Base-by-base conservation (phyloP, 2,329 filamentous ascomycete genomes). In the Tolypocladium ovalisporum region DNA sequence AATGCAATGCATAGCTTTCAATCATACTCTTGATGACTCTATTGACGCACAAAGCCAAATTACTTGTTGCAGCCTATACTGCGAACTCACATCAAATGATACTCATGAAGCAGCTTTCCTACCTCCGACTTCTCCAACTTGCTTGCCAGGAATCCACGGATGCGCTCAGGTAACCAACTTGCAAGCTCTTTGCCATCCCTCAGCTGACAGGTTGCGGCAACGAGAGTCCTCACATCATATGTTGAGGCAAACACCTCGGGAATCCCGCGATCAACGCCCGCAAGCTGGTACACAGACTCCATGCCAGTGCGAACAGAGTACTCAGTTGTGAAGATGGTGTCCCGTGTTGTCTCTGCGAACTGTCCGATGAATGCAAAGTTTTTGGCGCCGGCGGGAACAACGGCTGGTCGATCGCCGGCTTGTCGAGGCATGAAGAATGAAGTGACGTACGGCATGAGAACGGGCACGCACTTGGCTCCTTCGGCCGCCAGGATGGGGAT, bases 251-350 rank as follows among this genome's bases (percentile, higher is more conserved):
- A 49, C 15, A 49, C 44, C 27, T 49, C 44, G 8, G 44, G 44
- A 19, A 49, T 17, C 7, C 44, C 44, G 17, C 44, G 44, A 49
- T 49, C 44, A 32, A 49, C 44, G 8, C 60, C 58, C 1, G 56
- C 55, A 17, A 63, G 61, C 52, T 60, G 59, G 32, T 63, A 64
- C 10, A 74, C 70, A 2, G 73, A 71, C 63, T 73, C 68, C 66
- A 74, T 72, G 29, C 68, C 73, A 1, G 66, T 68, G 8, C 66
- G 62, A 10, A 68, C 66, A 6, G 68, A 70, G 60, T 76, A 76
- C 55, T 76, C 60, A 9, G 61, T 63, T 3, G 61, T 63, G 42
- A 64, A 63, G 29, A 49, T 49, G 44, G 44, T 49, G 15, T 49
- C 44, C 13, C 44, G 44, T 4, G 15, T 27, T 17, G 44, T 49